These are phyloP conservation scores for Podaxis rugospora DNA, from an alignment of 768 basidiomycete species.

Conservation along the genomic window DNA sequence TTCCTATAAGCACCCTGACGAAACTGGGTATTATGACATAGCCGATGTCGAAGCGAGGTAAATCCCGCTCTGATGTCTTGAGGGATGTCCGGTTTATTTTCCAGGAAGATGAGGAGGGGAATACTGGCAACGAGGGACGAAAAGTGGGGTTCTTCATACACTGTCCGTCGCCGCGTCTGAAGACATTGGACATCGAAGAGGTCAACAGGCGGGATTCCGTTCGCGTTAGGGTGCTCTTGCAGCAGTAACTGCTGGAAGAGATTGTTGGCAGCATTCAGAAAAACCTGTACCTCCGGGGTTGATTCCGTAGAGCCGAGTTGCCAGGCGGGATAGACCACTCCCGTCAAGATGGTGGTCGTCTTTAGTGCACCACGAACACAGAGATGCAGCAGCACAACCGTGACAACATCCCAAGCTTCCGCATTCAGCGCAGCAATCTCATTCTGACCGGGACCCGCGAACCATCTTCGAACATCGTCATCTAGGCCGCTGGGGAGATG, in stretches of 20 bases:
- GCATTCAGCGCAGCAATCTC: conserved; percentile 55
- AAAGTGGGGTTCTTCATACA: conserved; percentile 67
- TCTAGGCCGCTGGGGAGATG: conserved; percentile 75
- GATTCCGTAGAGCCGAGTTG: conserved; percentile 42
- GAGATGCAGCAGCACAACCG: conserved; percentile 58
- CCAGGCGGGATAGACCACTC: conserved; percentile 81
- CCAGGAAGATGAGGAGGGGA: conserved; percentile 67
- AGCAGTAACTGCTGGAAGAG: conserved; percentile 61
- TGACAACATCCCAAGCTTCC: conserved; percentile 67
- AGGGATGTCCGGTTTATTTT: conserved; percentile 53
- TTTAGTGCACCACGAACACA: conserved; percentile 63
- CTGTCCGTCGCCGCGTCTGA: conserved; percentile 61
- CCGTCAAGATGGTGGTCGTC: conserved; percentile 67
- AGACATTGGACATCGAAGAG: conserved; percentile 67
- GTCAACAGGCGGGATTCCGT: conserved; percentile 37
- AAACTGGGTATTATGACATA: conserved; percentile 66
- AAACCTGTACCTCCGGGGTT: conserved; percentile 35
- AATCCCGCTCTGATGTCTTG: conserved; percentile 45
- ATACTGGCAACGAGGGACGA: conserved; percentile 55
- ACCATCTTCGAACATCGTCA: conserved; percentile 67
- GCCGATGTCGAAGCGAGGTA: conserved; percentile 46
- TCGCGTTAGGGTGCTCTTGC: conserved; percentile 38
- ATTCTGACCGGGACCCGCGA: conserved; percentile 59
- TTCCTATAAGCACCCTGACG: conserved; percentile 74
- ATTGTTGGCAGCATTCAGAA: conserved; percentile 58